Base-by-base conservation (phyloP, 495 filamentous ascomycete genomes). In the Penicillium samsonianum region DNA sequence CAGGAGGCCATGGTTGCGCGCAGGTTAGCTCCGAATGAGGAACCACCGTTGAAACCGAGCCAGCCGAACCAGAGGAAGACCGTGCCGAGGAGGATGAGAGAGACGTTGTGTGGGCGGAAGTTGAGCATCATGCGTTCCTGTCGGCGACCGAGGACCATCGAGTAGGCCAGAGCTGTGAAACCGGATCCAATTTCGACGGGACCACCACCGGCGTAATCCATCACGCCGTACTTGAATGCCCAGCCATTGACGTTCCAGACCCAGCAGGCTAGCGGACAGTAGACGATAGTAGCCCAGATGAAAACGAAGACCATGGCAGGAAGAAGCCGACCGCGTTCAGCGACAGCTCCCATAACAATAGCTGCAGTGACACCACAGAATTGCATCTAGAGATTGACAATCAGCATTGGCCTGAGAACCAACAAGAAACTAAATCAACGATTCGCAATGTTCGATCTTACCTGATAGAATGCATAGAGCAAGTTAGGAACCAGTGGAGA, bases 111-210 rank as follows among this genome's bases (percentile, higher is more conserved):
- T 2, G 94, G 95, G 50, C 90, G 87, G 82, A 87, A 87, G 69
- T 96, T 91, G 70, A 97, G 82, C 87, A 98, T 96, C 94, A 98
- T 97, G 82, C 92, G 95, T 80, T 98, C 94, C 78, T 97, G 94
- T 52, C 95, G 91, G 63, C 92, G 89, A 54, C 95, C 95, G 53
- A 98, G 88, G 38, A 98, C 90, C 86, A 90, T 85, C 16, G 91
- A 96, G 77, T 98, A 98, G 51, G 94, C 94, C 16, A 98, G 80
- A 19, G 94, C 95, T 25, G 90, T 90, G 71, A 96, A 77, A 60
- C 94, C 94, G 44, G 95, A 98, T 38, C 84, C 91, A 58, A 98
- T 98, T 75, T 98, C 94, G 84, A 98, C 94, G 66, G 94, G 95
- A 30, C 93, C 94, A 62, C 94, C 94, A 65, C 94, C 94, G 51